A percentile compares a stretch with the other conserved stretches of the same genome.
phyloP scores from a whole-genome alignment of 2,329 filamentous ascomycete genomes.

The Fusarium sp. region DNA sequence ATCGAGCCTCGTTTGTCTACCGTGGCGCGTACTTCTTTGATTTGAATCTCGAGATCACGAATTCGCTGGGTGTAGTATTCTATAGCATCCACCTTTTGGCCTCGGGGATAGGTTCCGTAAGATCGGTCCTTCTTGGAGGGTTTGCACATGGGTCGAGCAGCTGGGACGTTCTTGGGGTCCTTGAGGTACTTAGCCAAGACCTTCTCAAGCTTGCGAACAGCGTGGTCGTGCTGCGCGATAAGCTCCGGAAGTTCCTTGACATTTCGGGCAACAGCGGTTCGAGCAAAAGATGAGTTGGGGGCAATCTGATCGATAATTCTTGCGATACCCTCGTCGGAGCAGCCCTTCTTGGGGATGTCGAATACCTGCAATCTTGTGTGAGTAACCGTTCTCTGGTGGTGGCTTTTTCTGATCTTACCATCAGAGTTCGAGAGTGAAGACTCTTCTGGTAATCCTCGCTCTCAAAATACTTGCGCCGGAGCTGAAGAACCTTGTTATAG shows the following conservation, averaged over 20 bases:
- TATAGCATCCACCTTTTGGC: slow-evolving; percentile 89
- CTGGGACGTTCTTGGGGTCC: slow-evolving; percentile 82
- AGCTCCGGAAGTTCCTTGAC: slow-evolving; percentile 88
- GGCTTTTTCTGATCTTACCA: slow-evolving; percentile 57
- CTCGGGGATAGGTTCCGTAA: slow-evolving; percentile 69
- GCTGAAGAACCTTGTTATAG: slow-evolving; percentile 75
- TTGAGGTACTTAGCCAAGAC: slow-evolving; percentile 90
- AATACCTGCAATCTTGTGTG: slow-evolving; percentile 69
- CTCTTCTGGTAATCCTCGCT: slow-evolving; percentile 89
- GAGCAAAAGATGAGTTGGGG: slow-evolving; percentile 80
- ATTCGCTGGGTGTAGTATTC: slow-evolving; percentile 91
- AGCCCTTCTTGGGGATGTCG: slow-evolving; percentile 80
- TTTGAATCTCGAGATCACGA: slow-evolving; percentile 80
- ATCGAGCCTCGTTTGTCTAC: slow-evolving; percentile 90
- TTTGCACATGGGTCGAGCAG: slow-evolving; percentile 79
- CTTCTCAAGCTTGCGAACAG: slow-evolving; percentile 83
- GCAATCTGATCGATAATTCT: slow-evolving; percentile 83
- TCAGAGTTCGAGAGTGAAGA: slow-evolving; percentile 78
- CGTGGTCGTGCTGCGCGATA: slow-evolving; percentile 83
- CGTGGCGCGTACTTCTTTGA: slow-evolving; percentile 81
- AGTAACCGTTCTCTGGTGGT: neutral
- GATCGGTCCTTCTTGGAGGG: slow-evolving; percentile 83
- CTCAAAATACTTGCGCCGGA: slow-evolving; percentile 84
- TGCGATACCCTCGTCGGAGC: slow-evolving; percentile 87
- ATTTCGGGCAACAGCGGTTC: slow-evolving; percentile 87